These are phyloP conservation scores for Hyaloraphidium curvatum DNA, from an alignment of 192 early-diverging fungal genomes.

Conservation along the genomic window DNA sequence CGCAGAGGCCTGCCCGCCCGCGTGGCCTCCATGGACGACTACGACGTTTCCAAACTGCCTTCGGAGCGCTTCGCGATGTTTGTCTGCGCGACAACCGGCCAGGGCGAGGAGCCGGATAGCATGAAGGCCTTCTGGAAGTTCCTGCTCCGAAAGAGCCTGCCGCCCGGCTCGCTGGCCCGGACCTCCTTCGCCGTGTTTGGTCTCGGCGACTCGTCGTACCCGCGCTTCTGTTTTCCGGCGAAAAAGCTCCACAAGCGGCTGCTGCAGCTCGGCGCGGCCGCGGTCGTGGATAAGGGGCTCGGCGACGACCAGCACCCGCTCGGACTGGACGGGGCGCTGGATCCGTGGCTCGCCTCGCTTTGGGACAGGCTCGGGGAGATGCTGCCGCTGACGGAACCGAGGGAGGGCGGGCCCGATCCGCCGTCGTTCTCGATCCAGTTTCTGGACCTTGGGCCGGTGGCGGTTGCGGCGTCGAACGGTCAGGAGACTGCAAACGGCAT, in stretches of 20 bases:
- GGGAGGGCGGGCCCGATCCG: too few species aligned
- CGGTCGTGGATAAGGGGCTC: constrained; percentile 52
- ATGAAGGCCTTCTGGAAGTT: constrained; percentile 91
- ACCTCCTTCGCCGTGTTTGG: constrained; percentile 77
- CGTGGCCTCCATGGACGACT: constrained; percentile 58
- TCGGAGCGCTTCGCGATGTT: constrained; percentile 52
- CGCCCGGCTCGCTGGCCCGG: constrained; percentile 37
- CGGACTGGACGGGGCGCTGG: constrained; percentile 67
- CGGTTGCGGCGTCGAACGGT: too few species aligned
- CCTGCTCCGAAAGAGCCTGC: constrained; percentile 61
- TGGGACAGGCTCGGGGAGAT: constrained; percentile 43
- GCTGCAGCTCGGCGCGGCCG: constrained; percentile 58
- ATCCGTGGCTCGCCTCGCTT: constrained; percentile 65
- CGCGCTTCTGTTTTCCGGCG: constrained; percentile 78
- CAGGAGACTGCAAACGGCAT: too few species aligned
- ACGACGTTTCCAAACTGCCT: constrained; percentile 41
- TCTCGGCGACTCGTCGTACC: constrained; percentile 85
- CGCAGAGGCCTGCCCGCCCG: constrained; percentile 44
- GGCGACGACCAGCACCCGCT: constrained; percentile 94
- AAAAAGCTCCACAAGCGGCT: constrained; percentile 79
- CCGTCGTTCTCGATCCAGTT: too few species aligned
- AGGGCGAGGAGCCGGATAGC: constrained; percentile 77
- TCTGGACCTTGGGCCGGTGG: too few species aligned
- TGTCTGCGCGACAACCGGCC: constrained; percentile 81
- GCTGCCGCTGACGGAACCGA: constrained; percentile 49